Evolutionary conservation across 257 asterid genomes (phyloP), one percentile per base, ranked within the genome.

Genomic region (Voacanga thouarsii): DNA sequence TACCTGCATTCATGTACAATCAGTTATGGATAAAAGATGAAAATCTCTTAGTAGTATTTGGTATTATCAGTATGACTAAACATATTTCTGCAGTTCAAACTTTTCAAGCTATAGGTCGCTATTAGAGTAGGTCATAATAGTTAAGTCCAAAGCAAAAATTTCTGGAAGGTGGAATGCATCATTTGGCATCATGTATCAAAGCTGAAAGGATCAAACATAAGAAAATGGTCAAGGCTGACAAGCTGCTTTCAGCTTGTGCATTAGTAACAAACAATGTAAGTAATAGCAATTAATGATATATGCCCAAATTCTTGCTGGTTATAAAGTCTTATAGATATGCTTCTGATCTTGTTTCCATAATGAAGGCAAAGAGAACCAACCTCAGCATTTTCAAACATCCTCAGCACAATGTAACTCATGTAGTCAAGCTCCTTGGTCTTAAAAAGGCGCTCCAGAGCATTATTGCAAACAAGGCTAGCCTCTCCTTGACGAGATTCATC

Each of bases 401-500:
- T 89, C 86, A 96, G 60, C n/a, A 96, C 99, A 61, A 96, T 90
- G 83, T 96, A 83, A 83, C 98, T 96, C 98, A 93, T 96, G 86
- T 96, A 96, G 80, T 96, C 99, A 71, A 96, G 97, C 90, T 96
- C 99, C 88, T 89, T 90, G 56, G 97, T 92, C 85, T 72, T 88
- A 44, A 72, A 85, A 81, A 96, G 85, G 74, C 98, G 99, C 78
- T 96, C 97, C 84, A 93, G 81, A 47, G 95, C 97, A 82, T 78
- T 87, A 79, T 96, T 94, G 51, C 91, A 90, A 65, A 96, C 90
- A 67, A 92, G 97, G 88, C 98, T 85, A 28, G 86, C 88, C 83
- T 96, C 99, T 75, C 89, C 97, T 86, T 87, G 96, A 76, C 88
- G 92, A 77, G 98, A 90, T 79, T 96, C 99, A 74, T 96, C 98